phyloP scores from a whole-genome alignment of 345 rosid genomes.

The Pseudoturritis turrita region DNA sequence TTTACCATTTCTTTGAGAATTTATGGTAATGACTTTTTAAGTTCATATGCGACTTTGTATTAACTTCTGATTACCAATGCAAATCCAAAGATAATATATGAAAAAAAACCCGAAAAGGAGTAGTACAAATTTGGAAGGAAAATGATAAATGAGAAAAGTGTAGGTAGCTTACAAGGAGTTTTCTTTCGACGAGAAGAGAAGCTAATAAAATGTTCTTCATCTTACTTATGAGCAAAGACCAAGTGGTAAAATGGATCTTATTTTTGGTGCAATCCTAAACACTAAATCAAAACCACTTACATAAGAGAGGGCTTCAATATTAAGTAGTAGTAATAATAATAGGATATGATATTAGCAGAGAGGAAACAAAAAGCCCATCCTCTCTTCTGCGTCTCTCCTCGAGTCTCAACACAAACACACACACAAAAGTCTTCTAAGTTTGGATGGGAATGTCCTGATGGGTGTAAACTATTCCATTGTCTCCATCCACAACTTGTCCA shows the following conservation, averaged over 20 bases:
- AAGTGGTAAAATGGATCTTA: conserved; percentile 22
- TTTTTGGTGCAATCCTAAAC: conserved; percentile 28
- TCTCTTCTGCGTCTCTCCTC: conserved; percentile 17
- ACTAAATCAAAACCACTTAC: conserved; percentile 34
- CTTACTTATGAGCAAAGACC: conserved; percentile 28
- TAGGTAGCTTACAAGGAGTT: conserved; percentile 22
- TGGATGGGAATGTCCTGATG: conserved; percentile 58
- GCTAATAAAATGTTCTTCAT: conserved; percentile 20
- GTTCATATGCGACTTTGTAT: background rate
- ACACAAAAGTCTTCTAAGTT: conserved; percentile 15
- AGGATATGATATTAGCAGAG: conserved; percentile 22
- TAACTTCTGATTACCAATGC: background rate
- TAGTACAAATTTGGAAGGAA: no score
- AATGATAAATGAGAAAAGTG: conserved; percentile 2
- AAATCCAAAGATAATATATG: background rate
- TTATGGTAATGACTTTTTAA: background rate
- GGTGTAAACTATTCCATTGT: conserved; percentile 64
- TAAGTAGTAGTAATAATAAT: background rate
- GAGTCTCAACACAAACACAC: conserved; percentile 13
- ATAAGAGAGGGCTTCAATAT: conserved; percentile 31
- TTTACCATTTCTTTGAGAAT: background rate
- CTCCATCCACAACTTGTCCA: conserved; percentile 94
- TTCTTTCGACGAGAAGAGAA: conserved; percentile 3
- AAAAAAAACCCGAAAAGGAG: background rate
- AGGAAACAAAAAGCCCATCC: conserved; percentile 33